phyloP scores from a whole-genome alignment of 73 alveolate genomes.

The Paramecium tetraurelia region DNA sequence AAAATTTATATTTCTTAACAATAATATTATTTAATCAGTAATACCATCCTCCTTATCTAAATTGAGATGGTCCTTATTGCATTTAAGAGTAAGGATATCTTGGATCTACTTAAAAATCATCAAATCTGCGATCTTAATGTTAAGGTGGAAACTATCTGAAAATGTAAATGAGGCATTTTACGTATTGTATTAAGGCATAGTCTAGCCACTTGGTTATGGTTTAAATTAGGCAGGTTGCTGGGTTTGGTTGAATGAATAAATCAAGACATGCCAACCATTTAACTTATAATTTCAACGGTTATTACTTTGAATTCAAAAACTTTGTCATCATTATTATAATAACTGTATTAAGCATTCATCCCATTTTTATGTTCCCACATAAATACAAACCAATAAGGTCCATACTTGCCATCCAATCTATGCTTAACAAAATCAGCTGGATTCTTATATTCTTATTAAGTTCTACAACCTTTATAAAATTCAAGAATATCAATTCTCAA shows the following conservation, averaged over 20 bases:
- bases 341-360: background rate
- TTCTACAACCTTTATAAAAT: background rate
- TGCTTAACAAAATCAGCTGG: slow-evolving; percentile 42
- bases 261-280: slow-evolving; percentile 48
- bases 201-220: background rate
- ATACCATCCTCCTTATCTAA: background rate
- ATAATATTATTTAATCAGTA: background rate
- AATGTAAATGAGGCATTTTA: background rate
- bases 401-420: slow-evolving; percentile 16
- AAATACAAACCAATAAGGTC: slow-evolving; percentile 48
- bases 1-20: background rate
- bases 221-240: background rate
- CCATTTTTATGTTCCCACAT: slow-evolving; percentile 40
- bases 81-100: background rate
- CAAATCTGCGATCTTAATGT: background rate
- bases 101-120: background rate
- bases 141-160: background rate
- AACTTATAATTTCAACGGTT: background rate
- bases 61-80: background rate
- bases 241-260: slow-evolving; percentile 27
- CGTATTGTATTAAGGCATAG: background rate
- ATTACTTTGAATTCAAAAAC: slow-evolving; percentile 27
- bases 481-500: slow-evolving; percentile 15
- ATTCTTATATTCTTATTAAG: slow-evolving; percentile 13
- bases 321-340: slow-evolving; percentile 28